A percentile compares a stretch with the other conserved stretches of the same genome.
These are phyloP conservation scores for Adansonia gregorii DNA, from an alignment of 441 rosid species.

Conservation along the genomic window DNA sequence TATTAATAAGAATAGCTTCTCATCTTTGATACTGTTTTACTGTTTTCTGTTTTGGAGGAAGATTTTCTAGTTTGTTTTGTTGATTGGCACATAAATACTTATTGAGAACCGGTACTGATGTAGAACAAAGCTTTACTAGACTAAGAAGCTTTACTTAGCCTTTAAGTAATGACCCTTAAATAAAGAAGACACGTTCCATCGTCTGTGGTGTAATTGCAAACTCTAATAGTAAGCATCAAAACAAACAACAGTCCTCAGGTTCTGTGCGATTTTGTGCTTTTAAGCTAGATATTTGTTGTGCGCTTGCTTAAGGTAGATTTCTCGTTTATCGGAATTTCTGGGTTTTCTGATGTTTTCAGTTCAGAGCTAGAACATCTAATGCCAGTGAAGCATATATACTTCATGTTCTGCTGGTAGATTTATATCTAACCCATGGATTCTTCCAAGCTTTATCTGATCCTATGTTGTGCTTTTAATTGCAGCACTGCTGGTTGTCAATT, in stretches of 20 bases:
- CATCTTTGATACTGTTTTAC: not conserved
- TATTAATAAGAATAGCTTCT: not conserved
- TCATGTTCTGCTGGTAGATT: not conserved
- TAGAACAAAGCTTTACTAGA: not conserved
- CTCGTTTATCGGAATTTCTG: not conserved
- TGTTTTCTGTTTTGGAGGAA: not conserved
- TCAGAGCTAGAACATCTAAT: not conserved
- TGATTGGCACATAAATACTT: not conserved
- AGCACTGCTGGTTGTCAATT: constrained; percentile 88
- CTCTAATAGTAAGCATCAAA: not conserved
- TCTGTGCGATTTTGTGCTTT: not conserved
- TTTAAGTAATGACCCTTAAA: not conserved
- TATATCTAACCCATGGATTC: not conserved
- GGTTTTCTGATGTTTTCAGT: not conserved
- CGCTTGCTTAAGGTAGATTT: not conserved
- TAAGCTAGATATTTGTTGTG: not conserved
- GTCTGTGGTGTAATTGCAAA: not conserved
- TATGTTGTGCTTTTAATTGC: constrained; percentile 35
- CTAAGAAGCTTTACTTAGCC: not conserved
- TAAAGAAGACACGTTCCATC: not conserved
- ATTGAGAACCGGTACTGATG: not conserved
- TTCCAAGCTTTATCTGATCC: constrained; percentile 5
- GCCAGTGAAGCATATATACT: not conserved
- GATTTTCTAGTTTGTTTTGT: not conserved
- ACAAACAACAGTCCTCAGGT: not conserved